Evolutionary conservation across 2,329 filamentous ascomycete species (phyloP).

Genomic region (Neophaeococcomyces aloes): DNA sequence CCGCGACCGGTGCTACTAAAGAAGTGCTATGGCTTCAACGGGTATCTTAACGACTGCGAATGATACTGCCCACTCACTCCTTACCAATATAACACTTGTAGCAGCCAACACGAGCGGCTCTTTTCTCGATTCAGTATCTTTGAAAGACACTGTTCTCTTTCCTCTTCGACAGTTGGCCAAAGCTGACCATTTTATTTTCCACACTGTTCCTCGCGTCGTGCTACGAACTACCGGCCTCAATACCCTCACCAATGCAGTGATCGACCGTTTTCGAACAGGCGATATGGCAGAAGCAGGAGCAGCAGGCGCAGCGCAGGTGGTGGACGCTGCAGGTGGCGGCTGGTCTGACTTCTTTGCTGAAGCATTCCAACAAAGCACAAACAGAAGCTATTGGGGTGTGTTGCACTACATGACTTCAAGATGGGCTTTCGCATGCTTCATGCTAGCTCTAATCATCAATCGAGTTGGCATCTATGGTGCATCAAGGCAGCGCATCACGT

Average conservation of each 20-base stretch:
- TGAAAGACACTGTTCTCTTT: conserved; percentile 27
- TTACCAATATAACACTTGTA: conserved; percentile 5
- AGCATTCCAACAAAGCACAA: conserved; percentile 34
- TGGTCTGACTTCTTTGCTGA: conserved; percentile 32
- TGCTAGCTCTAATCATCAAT: conserved; percentile 78
- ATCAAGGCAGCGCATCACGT: conserved; percentile 64
- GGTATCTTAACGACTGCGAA: background rate
- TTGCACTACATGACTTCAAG: conserved; percentile 84
- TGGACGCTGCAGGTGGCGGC: conserved; percentile 26
- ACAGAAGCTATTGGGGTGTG: conserved; percentile 68
- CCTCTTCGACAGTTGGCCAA: conserved; percentile 30
- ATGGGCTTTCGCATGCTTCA: conserved; percentile 83
- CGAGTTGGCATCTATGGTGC: conserved; percentile 89
- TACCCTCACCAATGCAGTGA: conserved; percentile 23
- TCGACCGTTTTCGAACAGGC: conserved; percentile 21
- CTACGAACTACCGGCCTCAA: conserved; percentile 19
- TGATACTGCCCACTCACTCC: background rate
- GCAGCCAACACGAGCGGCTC: conserved; percentile 15
- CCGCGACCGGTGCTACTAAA: too few relatives aligned
- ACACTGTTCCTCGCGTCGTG: conserved; percentile 27
- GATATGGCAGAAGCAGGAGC: conserved; percentile 24
- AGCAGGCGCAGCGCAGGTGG: conserved; percentile 32
- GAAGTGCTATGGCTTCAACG: conserved; percentile 1
- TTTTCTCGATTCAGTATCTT: conserved; percentile 23
- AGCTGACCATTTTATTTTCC: conserved; percentile 28